Evolutionary conservation across 192 early-diverging fungal genomes (phyloP), one percentile per base, ranked within the genome.

Genomic region (Radiomyces spectabilis): DNA sequence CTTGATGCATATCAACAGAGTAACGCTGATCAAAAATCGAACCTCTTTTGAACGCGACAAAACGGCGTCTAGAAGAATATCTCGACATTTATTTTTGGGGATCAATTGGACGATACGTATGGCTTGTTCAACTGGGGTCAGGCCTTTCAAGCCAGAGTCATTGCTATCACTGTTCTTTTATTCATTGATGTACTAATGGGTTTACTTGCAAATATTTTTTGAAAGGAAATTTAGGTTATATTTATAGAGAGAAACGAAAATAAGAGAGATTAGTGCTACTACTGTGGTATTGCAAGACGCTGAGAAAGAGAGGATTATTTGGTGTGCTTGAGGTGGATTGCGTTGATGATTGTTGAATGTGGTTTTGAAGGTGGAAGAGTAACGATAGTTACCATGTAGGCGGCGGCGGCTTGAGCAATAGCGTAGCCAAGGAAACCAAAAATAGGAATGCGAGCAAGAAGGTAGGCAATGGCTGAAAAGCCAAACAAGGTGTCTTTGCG

Each of bases 401-500:
- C 52, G 0, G 68, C 53, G 38, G 68, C 53, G 18, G 68, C 77
- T 53, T 83, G 81, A 30, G 73, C 77, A 40, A 83, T 51, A 25
- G 73, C 81, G 50, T 65, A 83, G 32, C 72, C 64, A 8, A 77
- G 59, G 7, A 81, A 71, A 24, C 77, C 73, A 55, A 83, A 35
- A 12, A 81, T 47, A 1, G 81, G 81, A 22, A 83, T 48, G 31
- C 69, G 70, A 41, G 68, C 69, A 12, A 78, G 67, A 13, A 65
- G 25, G 60, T 75, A 83, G 26, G 73, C 74, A 5, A 72, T 76
- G 5, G 74, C 69, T 0, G 77, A 78, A 47, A 81, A 83, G 1
- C 77, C 81, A 51, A 83, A 72, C 13, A 83, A 53, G 10, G 74
- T 66, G 49, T 74, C 77, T 63, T 77, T 72, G 18, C 79, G 58